These are phyloP conservation scores for Lagenidium giganteum DNA, from an alignment of 352 stramenopile genomes.

Conservation along the genomic window DNA sequence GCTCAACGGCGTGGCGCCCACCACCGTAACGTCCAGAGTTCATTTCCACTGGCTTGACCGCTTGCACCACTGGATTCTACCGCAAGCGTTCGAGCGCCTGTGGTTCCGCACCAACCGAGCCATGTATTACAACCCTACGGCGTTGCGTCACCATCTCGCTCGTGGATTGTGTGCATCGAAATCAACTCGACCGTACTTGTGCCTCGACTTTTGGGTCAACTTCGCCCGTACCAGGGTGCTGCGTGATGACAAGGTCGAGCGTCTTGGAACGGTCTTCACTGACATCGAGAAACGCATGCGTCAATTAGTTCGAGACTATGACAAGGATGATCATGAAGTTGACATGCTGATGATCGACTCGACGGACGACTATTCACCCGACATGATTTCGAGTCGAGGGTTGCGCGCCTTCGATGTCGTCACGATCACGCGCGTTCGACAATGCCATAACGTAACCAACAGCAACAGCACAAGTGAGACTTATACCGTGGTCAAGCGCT, in stretches of 20 bases:
- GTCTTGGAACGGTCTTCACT: too few species aligned
- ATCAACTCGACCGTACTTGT: too few species aligned
- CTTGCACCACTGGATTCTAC: constrained; percentile 29
- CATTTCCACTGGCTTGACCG: constrained; percentile 31
- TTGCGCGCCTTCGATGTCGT: constrained; percentile 17
- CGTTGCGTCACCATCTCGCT: too few species aligned
- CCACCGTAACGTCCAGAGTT: not conserved
- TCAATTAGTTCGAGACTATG: too few species aligned
- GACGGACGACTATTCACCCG: constrained; percentile 21
- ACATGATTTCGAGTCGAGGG: constrained; percentile 11
- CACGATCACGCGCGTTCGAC: not conserved
- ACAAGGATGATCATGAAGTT: too few species aligned
- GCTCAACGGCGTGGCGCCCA: not conserved
- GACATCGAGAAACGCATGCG: too few species aligned
- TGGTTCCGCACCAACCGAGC: constrained; percentile 21
- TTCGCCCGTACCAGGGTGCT: too few species aligned
- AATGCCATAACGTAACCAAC: not conserved
- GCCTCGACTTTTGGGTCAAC: too few species aligned
- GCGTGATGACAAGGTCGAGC: too few species aligned
- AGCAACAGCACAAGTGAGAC: too few species aligned
- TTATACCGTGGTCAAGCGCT: not conserved
- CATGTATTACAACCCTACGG: constrained; percentile 18
- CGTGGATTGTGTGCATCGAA: too few species aligned
- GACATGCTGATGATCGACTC: constrained; percentile 3
- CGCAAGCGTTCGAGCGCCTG: constrained; percentile 22